A percentile compares a stretch with the other conserved stretches of the same genome.
Conservation (phyloP, 805 yeast species). For the Candida maesae region DNA sequence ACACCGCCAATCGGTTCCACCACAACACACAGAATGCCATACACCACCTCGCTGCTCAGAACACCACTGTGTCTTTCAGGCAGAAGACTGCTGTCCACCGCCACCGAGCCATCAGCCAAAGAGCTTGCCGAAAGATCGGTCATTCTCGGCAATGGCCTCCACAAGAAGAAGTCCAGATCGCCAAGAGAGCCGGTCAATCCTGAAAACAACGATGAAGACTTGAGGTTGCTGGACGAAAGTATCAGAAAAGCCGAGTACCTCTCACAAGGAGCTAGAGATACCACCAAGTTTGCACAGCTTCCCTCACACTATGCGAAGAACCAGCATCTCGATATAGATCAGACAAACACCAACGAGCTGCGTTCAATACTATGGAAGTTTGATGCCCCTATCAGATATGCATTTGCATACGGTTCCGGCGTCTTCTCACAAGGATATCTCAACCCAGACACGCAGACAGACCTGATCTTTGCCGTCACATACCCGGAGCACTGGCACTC, state of each 20-base stretch:
- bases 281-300: slow-evolving; percentile 26
- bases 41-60: neutral
- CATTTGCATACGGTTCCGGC: slow-evolving; percentile 95
- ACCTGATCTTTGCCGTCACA: slow-evolving; percentile 78
- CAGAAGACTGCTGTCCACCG: slow-evolving; percentile 19
- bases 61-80: neutral
- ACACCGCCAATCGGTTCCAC: too few relatives aligned
- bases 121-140: slow-evolving; percentile 24
- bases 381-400: slow-evolving; percentile 67
- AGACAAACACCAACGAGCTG: slow-evolving; percentile 39
- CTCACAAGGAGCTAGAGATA: slow-evolving; percentile 17
- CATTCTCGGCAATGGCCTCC: slow-evolving; percentile 12
- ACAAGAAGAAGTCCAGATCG: slow-evolving; percentile 1
- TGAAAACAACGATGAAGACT: slow-evolving; percentile 11
- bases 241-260: slow-evolving; percentile 26
- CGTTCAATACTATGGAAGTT: slow-evolving; percentile 51
- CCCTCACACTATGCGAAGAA: slow-evolving; percentile 59
- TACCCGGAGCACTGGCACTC: slow-evolving; percentile 76
- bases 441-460: slow-evolving; percentile 64
- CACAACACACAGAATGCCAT: neutral
- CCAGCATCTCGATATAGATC: slow-evolving; percentile 48
- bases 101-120: slow-evolving; percentile 21
- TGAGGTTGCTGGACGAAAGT: slow-evolving; percentile 23
- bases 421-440: slow-evolving; percentile 73
- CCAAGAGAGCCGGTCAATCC: neutral